These are phyloP conservation scores for Saccharomycopsis lassenensis DNA, from an alignment of 805 yeast genomes.

Conservation along the genomic window DNA sequence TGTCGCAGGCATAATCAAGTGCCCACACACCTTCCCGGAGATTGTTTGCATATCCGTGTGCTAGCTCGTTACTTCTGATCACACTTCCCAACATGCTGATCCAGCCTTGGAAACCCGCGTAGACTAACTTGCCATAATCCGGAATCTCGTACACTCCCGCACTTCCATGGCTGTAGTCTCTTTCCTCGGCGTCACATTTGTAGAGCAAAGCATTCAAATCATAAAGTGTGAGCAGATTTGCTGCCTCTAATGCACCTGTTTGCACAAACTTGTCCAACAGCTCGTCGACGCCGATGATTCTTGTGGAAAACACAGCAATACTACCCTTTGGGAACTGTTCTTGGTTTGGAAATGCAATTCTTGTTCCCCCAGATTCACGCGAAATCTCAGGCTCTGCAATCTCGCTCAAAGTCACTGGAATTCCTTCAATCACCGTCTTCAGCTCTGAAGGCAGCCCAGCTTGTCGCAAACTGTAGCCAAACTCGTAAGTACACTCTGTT, in stretches of 20 bases:
- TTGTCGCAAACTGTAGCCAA: slow-evolving; percentile 45
- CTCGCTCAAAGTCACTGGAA: slow-evolving; percentile 52
- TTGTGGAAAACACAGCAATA: slow-evolving; percentile 71
- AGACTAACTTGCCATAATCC: slow-evolving; percentile 56
- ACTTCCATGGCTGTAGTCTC: slow-evolving; percentile 62
- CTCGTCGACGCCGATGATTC: slow-evolving; percentile 52
- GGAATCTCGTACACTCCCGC: slow-evolving; percentile 74
- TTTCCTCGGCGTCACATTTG: slow-evolving; percentile 78
- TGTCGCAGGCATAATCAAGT: slow-evolving; percentile 54
- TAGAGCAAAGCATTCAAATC: slow-evolving; percentile 71
- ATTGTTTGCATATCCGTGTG: slow-evolving; percentile 75
- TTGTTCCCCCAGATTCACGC: slow-evolving; percentile 29
- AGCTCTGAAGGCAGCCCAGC: slow-evolving; percentile 35
- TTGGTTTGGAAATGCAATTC: slow-evolving; percentile 48
- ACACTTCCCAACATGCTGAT: slow-evolving; percentile 52
- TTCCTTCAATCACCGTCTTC: slow-evolving; percentile 39
- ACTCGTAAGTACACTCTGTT: slow-evolving; percentile 43
- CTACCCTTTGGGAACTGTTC: slow-evolving; percentile 78
- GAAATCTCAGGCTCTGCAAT: slow-evolving; percentile 40
- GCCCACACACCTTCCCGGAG: slow-evolving; percentile 86
- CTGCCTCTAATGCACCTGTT: slow-evolving; percentile 68
- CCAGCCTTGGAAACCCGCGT: slow-evolving; percentile 95
- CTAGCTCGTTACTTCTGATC: slow-evolving; percentile 61
- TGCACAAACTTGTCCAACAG: slow-evolving; percentile 57
- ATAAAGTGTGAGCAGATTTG: slow-evolving; percentile 44